Evolutionary conservation across 129 eudicot species (phyloP), one percentile per base, ranked within the genome.

Genomic region (Flaveria robusta): DNA sequence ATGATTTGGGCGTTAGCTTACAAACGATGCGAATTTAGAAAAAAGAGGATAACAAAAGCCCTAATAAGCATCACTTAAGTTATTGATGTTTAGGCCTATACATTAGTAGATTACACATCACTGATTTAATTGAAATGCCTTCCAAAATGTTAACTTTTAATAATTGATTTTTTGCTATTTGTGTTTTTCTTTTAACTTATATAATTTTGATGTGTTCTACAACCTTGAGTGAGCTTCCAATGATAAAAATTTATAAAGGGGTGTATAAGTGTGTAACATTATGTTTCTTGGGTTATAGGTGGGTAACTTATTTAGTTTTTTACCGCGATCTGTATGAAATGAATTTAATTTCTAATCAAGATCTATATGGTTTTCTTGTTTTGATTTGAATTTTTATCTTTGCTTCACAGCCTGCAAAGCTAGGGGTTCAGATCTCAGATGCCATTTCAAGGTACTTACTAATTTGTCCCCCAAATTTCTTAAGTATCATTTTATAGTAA

Each of bases 391-490:
- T 52, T 11, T 9, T 58, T 51, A 26, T 4, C 0, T 54, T 45
- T n/a, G 31, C 18, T 5, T 67, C 70, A 19, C 85, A 85, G 88
- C 88, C 62, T 85, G 88, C 88, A 85, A 85, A 63, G 83, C 88
- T 26, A 73, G 85, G 64, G 88, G 88, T 7, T 77, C 88, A 1
- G 81, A 75, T 77, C 88, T 85, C 45, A 68, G 88, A 55, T 75
- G 71, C 13, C 88, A 85, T 74, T 85, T 85, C 71, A 85, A 85
- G 85, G 88, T 85, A 77, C 42, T 23, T 46, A 13, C 0, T 69
- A 3, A 14, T 5, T 18, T 66, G 6, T 13, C 10, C 4, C 16
- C 16, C n/a, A 37, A 66, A 5, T 62, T 13, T 62, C 1, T 13
- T 26, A 11, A 26, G 9, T 60, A 26, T 13, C 1, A 11, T 26